phyloP scores from a whole-genome alignment of 164 flowering plant species.

The Vitis cinerea region DNA sequence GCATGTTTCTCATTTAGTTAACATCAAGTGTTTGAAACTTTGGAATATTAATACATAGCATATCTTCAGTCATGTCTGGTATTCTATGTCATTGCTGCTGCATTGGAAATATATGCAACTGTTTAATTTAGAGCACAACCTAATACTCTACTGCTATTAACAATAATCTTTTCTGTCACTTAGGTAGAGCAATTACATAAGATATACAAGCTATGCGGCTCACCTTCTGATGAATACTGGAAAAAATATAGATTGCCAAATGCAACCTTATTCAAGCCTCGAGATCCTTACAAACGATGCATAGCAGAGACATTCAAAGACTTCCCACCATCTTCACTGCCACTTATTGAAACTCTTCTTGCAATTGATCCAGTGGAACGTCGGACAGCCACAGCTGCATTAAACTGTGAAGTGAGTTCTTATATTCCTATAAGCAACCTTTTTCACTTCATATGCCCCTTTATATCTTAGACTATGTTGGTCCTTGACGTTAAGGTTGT shows the following conservation, averaged over 20 bases:
- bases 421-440: neutral
- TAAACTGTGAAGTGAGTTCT: conserved; percentile 35
- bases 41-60: neutral
- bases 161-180: neutral
- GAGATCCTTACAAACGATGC: conserved; percentile 36
- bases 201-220: conserved; percentile 71
- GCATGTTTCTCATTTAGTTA: too few relatives aligned
- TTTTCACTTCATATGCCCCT: neutral
- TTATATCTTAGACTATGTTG: neutral
- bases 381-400: conserved; percentile 37
- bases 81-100: neutral
- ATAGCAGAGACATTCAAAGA: conserved; percentile 40
- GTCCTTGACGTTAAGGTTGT: neutral
- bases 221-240: conserved; percentile 72
- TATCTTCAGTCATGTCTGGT: neutral
- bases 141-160: conserved; percentile 2
- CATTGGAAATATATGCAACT: neutral
- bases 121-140: neutral
- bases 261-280: conserved; percentile 54
- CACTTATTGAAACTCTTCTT: conserved; percentile 46
- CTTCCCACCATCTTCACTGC: conserved; percentile 39
- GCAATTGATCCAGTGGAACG: conserved; percentile 49
- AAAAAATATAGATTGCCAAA: conserved; percentile 59
- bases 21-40: too few relatives aligned
- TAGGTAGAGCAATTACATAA: conserved; percentile 75